Base-by-base conservation (phyloP, 2,329 filamentous ascomycete species). In the Ophiocordyceps camponoti-leonardi region DNA sequence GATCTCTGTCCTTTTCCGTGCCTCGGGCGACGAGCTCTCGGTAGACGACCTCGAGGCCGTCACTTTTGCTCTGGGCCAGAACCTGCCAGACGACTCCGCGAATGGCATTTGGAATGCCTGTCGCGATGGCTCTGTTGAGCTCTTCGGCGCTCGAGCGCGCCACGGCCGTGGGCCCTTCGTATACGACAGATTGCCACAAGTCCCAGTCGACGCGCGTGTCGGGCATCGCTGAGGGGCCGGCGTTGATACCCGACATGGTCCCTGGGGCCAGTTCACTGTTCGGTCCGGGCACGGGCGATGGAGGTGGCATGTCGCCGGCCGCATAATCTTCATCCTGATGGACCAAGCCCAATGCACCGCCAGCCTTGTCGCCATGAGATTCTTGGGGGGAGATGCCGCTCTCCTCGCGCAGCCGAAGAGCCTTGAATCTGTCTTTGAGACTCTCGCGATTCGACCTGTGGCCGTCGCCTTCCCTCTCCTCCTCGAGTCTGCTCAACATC, bases 31-130 rank as follows among this genome's bases (percentile, higher is more conserved):
- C 74, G 11, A 98, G 72, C 49, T 93, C 87, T 51, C 74, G 77
- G 65, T 96, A 98, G n/a, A 87, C 75, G 16, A 71, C 66, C 62
- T 98, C 92, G 18, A 98, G 67, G 41, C 93, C 86, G 49, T 90
- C 83, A 54, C 86, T 94, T 63, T 94, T 94, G 66, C 88, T 95
- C 58, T 94, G 86, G 4, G 92, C 87, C 49, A 98, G 68, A 8
- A 96, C 90, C 64, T 98, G 92, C 92, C 92, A 98, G 44, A 98
- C 88, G 2, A 98, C 92, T n/a, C 92, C 93, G 48, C 92, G 81
- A 49, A 98, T 94, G 3, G 88, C 90, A 52, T 82, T 87, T 1
- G 92, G 92, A 47, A 98, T 98, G 30, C 92, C 92, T 37, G 82
- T 84, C 44, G 90, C 85, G 54, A 98, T 95, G 20, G 92, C 88